Base-by-base conservation (phyloP, 805 yeast genomes). In the Candida methanosorbosa region DNA sequence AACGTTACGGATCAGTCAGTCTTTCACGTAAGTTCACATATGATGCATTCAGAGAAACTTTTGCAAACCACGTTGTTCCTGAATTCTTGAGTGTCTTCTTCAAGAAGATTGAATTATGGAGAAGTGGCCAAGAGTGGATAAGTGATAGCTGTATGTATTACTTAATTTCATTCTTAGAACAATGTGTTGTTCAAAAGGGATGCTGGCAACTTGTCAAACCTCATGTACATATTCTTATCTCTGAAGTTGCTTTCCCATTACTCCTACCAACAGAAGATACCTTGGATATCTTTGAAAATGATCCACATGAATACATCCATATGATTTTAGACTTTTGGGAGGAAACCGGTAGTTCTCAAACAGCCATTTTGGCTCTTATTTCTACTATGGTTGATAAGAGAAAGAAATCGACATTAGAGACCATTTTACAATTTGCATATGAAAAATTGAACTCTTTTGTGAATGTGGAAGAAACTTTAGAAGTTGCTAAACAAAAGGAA, bases 221-320 rank as follows among this genome's bases (percentile, higher is more conserved):
- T 1, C 84, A 81, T 56, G 68, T 76, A 34, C 71, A 72, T 33
- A 67, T 70, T 6, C 56, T 90, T 21, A 64, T 90, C 24, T 62
- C 78, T 9, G 86, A 81, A 45, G 77, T 92, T 39, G 68, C 88
- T 7, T 87, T 70, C 61, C 96, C 96, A 3, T 56, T 85, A 35
- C 61, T 92, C 34, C 72, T 84, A 44, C 90, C 95, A 9, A 67
- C 71, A 6, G 82, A 81, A 39, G 77, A 73, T 4, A 75, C 76
- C 18, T 61, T 88, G 39, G 94, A 84, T 41, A 58, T 75, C 17
- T 90, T 84, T 59, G 94, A 87, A 41, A 75, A 72, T 41, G 97
- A 90, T 51, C 97, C 97, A 8, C 81, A 75, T 33, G 97, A 90
- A 54, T 92, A 87, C 53, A 82, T 92, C 42, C 88, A 84, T 57